Evolutionary conservation across 1,139 yeast species (phyloP), one percentile per base, ranked within the genome.

Genomic region (Nakaseomyces kungkrabaensis): DNA sequence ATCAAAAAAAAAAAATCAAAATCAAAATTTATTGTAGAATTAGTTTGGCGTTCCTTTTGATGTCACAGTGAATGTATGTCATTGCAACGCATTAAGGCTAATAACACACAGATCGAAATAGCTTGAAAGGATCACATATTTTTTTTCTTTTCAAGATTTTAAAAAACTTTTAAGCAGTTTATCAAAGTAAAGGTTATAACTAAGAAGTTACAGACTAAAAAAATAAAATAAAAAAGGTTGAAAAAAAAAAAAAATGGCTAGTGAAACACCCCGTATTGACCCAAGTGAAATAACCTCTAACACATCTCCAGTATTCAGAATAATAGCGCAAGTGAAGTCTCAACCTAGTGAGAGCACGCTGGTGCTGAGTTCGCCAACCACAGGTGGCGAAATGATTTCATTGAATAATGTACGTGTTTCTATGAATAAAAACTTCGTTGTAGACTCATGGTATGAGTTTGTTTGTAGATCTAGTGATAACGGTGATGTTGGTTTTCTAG

Each of bases 191-290:
- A 17, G 22, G 22, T 17, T 17, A 29, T 29, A 29, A 29, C 31
- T 29, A 29, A 7, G 9, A 29, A 7, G 6, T 29, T 29, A 29
- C 6, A 9, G 9, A 29, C 9, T 29, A 6, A 29, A 29, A 29
- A 29, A 29, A 29, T 7, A 29, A 29, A 2, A 29, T 9, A 33
- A n/a, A 7, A 33, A 33, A 33, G 1, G n/a, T 9, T 11, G 25
- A 4, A 38, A 11, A 24, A n/a, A 24, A 9, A 38, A 26, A 27
- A 34, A n/a, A 22, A 63, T 63, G 68, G 61, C 66, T 22, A 62
- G 61, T 51, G 66, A 61, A 51, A 65, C 68, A 4, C 68, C 68
- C 36, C 59, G 68, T 51, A 49, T 65, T 37, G 65, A 61, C 45
- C 67, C 68, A n/a, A 54, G 57, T 34, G 61, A 62, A 38, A 52